Base-by-base conservation (phyloP, 2,329 filamentous ascomycete genomes). In the Westerdykella aurantiaca region DNA sequence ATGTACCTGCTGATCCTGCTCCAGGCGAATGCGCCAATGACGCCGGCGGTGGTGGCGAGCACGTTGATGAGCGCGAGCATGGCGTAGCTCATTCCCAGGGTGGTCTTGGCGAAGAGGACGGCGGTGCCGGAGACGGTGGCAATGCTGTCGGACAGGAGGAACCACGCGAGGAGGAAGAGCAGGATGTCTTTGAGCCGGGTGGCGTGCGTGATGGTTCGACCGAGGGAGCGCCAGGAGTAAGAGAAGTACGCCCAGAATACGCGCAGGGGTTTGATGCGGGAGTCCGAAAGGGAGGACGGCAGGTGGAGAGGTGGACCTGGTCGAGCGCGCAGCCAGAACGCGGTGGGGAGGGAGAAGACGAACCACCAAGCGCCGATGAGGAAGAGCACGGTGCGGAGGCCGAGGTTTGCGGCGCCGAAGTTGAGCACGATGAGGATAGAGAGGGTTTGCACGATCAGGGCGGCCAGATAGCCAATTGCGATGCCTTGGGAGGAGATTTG, bases 41-140 rank as follows among this genome's bases (percentile, higher is more conserved):
- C 85, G 22, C 93, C 93, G 5, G 82, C 82, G 34, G 86, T 69
- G 11, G 91, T 97, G 31, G 86, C 87, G 53, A 96, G 90, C 42
- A 97, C 88, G 58, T 90, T 95, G 66, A 98, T 96, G 63, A 97
- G 76, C 5, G 88, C 93, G 18, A 98, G 71, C 2, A 87, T 86
- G 67, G 88, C 88, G 1, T 90, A 83, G 46, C 83, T 78, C 93
- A 98, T 98, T 51, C 86, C 81, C 9, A 98, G 74, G 50, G 89
- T 82, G 0, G 91, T 97, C 70, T 97, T 97, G 34, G 91, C 93
- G 64, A 96, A 98, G 9, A 98, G 76, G 22, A 97, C 89, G 0
- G 93, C 93, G 0, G 93, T 97, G 12, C 89, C 91, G 29, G 87
- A 93, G 0, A 95, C 91, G 0, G 93, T 97, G 6, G 93, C 93